Conservation (phyloP, 768 basidiomycete genomes). For the Pleurotus sapidus region DNA sequence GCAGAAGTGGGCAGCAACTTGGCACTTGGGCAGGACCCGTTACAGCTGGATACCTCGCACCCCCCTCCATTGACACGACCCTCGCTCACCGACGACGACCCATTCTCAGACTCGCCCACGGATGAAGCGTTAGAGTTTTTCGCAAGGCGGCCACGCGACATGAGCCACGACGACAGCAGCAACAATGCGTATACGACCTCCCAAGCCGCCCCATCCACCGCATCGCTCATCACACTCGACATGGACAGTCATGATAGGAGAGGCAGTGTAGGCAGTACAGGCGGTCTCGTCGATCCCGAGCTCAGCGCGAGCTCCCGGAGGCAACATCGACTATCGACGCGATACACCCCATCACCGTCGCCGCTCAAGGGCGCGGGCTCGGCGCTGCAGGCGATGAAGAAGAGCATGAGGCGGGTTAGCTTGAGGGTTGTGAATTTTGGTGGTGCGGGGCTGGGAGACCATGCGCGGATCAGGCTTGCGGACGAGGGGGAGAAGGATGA, state of each 20-base stretch:
- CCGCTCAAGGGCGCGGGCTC: slow-evolving; percentile 61
- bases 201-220: slow-evolving; percentile 47
- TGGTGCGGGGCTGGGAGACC: slow-evolving; percentile 56
- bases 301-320: slow-evolving; percentile 38
- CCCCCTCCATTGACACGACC: slow-evolving; percentile 17
- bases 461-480: slow-evolving; percentile 42
- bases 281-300: slow-evolving; percentile 46
- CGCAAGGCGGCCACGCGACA: slow-evolving; percentile 23
- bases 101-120: slow-evolving; percentile 40
- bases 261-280: slow-evolving; percentile 38
- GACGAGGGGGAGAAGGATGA: slow-evolving; percentile 31
- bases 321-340: slow-evolving; percentile 38
- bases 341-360: slow-evolving; percentile 54
- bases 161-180: slow-evolving; percentile 27
- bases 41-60: slow-evolving; percentile 32
- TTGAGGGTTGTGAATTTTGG: slow-evolving; percentile 82
- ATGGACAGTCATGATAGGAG: slow-evolving; percentile 31
- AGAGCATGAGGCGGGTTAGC: slow-evolving; percentile 60
- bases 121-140: slow-evolving; percentile 24
- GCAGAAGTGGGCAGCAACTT: slow-evolving; percentile 23
- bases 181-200: slow-evolving; percentile 37
- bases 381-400: slow-evolving; percentile 55
- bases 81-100: slow-evolving; percentile 34
- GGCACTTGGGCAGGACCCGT: slow-evolving; percentile 39
- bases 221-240: slow-evolving; percentile 45